Base-by-base conservation (phyloP, 148 eudicot genomes). In the Rhododendron simsii region DNA sequence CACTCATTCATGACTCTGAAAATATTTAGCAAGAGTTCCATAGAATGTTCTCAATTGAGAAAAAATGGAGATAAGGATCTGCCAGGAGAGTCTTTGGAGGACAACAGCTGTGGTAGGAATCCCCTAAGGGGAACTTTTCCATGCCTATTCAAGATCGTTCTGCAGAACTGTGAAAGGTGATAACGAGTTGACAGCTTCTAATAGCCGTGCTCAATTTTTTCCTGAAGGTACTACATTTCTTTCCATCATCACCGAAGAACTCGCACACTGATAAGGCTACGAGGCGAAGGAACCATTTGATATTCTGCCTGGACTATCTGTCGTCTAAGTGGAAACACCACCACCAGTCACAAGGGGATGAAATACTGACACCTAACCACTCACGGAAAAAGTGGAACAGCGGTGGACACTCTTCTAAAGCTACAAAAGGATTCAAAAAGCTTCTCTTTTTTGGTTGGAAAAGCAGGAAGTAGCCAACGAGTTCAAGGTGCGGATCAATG, bases 371-470 rank as follows among this genome's bases (percentile, higher is more conserved):
- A 55, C 44, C 86, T 30, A 86, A 26, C 73, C 87, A 85, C 73
- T 78, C 90, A 3, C 90, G 93, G 85, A 95, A 91, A 92, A 93
- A 94, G 84, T 95, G 96, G 95, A 88, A 83, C 44, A 86, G 74
- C 81, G 84, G 86, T 86, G 93, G 90, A 86, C 87, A 89, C 69
- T 87, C 94, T 78, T 91, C 92, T 15, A 94, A 94, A 87, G 88
- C 89, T n/a, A 35, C 87, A 13, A 92, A 91, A 87, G 95, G 95
- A 35, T 92, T 95, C 89, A 91, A 94, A 88, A 93, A 93, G 89
- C 94, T 95, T 86, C 92, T 95, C 50, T 85, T 92, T 83, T 94
- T 94, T 89, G 96, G 94, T 80, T 88, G 91, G 80, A 95, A 83
- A 89, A 90, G 77, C 77, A 90, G 90, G 89, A 89, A 15, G 59